Evolutionary conservation across 2,329 filamentous ascomycete genomes (phyloP).

Genomic region (Ramularia endophylla): DNA sequence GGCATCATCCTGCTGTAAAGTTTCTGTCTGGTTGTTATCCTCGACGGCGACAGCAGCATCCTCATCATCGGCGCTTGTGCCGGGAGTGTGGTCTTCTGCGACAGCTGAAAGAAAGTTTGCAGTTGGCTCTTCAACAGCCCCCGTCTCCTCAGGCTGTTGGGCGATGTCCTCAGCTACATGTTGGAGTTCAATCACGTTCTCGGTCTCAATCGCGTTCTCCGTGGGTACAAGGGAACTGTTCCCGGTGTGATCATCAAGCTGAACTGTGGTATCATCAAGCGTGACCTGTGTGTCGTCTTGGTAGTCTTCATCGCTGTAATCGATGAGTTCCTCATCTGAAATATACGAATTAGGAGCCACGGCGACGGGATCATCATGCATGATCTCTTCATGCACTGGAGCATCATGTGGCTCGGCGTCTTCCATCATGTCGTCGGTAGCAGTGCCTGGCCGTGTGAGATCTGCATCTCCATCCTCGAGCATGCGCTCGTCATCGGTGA

Average conservation of each 20-base stretch:
- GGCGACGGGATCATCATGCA: constrained; percentile 24
- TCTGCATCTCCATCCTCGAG: constrained; percentile 48
- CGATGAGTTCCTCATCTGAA: constrained; percentile 33
- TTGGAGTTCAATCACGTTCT: constrained; percentile 3
- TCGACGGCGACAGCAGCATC: background rate
- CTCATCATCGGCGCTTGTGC: background rate
- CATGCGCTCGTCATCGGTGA: constrained; percentile 50
- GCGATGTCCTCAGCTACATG: constrained; percentile 16
- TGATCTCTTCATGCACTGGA: constrained; percentile 24
- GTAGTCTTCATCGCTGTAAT: constrained; percentile 31
- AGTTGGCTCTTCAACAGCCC: background rate
- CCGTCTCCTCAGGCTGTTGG: constrained; percentile 11
- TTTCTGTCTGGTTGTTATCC: background rate
- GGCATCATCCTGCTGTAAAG: background rate
- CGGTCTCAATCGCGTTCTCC: constrained; percentile 6
- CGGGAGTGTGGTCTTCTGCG: background rate
- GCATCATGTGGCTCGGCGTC: constrained; percentile 27
- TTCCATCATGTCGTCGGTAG: constrained; percentile 30
- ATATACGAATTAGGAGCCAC: background rate
- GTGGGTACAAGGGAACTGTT: constrained; percentile 4
- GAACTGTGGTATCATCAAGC: constrained; percentile 3
- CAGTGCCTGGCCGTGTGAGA: constrained; percentile 34
- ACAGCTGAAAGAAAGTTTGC: background rate
- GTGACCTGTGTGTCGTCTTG: constrained; percentile 1
- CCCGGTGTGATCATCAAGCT: constrained; percentile 1